Evolutionary conservation across 176 grass and related monocot species (phyloP), one percentile per base, ranked within the genome.

Genomic region (Zizania latifolia): DNA sequence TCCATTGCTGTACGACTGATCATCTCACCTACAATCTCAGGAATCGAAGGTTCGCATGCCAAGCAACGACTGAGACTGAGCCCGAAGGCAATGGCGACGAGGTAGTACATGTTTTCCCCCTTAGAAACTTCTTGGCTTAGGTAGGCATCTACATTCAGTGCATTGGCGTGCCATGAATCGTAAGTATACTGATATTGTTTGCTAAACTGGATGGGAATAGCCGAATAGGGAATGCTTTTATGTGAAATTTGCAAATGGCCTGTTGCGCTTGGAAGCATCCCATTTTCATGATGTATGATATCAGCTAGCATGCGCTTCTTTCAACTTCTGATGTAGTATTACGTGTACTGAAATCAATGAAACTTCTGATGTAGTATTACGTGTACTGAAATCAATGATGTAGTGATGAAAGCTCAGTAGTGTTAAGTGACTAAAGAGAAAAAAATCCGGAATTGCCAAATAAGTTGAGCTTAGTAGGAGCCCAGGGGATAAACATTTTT

Each of bases 81-180:
- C 82, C 90, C 1, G 91, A 88, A 15, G 85, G 75, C 65, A 71
- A 88, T 69, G 84, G 41, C 34, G 87, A 83, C 60, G 80, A 87
- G 64, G 84, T 90, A 62, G 57, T 59, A 19, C 26, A 66, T 12
- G 3, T 4, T 31, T 71, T 11, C 3, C 12, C 35, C 53, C 40
- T 54, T 65, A 19, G 57, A 54, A 10, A 16, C 14, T 44, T 43
- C 28, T 58, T 37, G 37, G 44, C n/a, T 45, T 83, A 16, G 5
- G 1, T 13, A 67, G 12, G 0, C 3, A 70, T 24, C 46, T 23
- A 32, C 57, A 46, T n/a, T n/a, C n/a, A n/a, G n/a, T n/a, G n/a
- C n/a, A n/a, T 34, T 62, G 2, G 13, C 7, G 10, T 36, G 14
- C 38, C 40, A 68, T 28, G 37, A 50, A 37, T 50, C 10, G 44